Evolutionary conservation across 495 filamentous ascomycete genomes (phyloP).

Genomic region (Penicillium nucicola): DNA sequence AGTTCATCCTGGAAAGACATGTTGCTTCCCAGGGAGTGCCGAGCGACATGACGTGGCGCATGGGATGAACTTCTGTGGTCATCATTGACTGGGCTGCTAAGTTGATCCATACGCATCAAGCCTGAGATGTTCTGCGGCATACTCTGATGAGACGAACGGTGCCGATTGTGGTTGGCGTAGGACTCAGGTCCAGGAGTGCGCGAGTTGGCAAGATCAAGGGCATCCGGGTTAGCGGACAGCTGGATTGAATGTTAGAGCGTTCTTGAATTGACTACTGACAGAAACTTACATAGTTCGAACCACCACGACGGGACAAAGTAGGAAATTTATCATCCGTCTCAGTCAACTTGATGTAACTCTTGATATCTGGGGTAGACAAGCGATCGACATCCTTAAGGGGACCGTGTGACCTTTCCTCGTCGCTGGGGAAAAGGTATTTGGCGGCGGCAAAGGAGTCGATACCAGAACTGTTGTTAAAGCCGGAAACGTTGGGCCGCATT

Average conservation of each 20-base stretch:
- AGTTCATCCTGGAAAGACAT: slow-evolving; percentile 30
- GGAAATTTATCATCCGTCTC: slow-evolving; percentile 81
- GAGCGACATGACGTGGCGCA: slow-evolving; percentile 32
- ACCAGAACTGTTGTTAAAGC: slow-evolving; percentile 42
- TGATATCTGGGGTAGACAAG: slow-evolving; percentile 59
- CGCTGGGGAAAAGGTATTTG: slow-evolving; percentile 79
- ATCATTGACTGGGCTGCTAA: slow-evolving; percentile 22
- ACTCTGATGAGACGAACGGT: slow-evolving; percentile 76
- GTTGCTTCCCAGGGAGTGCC: slow-evolving; percentile 57
- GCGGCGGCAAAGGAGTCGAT: slow-evolving; percentile 73
- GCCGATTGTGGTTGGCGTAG: slow-evolving; percentile 67
- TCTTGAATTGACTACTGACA: not conserved
- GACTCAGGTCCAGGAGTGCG: slow-evolving; percentile 63
- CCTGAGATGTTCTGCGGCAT: slow-evolving; percentile 62
- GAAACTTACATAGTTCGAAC: slow-evolving; percentile 63
- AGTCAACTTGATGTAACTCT: slow-evolving; percentile 68
- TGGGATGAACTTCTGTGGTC: slow-evolving; percentile 16
- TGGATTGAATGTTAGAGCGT: slow-evolving; percentile 23
- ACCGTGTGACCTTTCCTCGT: slow-evolving; percentile 56
- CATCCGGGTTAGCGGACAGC: slow-evolving; percentile 78
- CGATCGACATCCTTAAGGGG: slow-evolving; percentile 47
- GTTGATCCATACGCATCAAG: slow-evolving; percentile 34
- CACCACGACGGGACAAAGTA: slow-evolving; percentile 68
- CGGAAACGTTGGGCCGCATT: slow-evolving; percentile 46
- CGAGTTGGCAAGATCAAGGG: slow-evolving; percentile 74